Evolutionary conservation across 805 yeast species (phyloP), one percentile per base, ranked within the genome.

Genomic region (Debaryomyces prosopidis): DNA sequence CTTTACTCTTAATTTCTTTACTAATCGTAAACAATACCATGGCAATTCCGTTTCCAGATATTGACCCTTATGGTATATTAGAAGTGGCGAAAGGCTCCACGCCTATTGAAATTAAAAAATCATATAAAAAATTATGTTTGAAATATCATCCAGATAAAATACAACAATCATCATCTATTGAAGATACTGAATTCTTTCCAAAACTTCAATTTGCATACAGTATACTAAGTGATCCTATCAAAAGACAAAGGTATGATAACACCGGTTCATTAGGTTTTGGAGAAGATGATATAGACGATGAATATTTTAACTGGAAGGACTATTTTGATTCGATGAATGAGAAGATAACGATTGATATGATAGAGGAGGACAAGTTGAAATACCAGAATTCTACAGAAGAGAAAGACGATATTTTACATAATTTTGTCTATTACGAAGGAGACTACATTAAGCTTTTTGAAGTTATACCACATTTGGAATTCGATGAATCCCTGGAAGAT

Each of bases 201-300:
- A 67, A 79, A 52, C 75, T 89, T 15, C 91, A 88, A 59, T 83
- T 87, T 55, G 84, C 96, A 16, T 88, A 87, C 60, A 71, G 84
- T 36, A 74, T 89, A 0, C 67, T 89, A 19, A 71, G 80, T 20
- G 94, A 89, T 57, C 68, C 75, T 0, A 60, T 63, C 31, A 76
- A 79, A 50, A 70, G 89, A 23, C 69, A 69, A 36, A 62, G 77
- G 16, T 89, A 80, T 58, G 96, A 89, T 55, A 58, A 63, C n/a
- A 85, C 92, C 0, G 96, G 96, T 0, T 73, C 81, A 2, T 58
- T 83, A 26, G 41, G 28, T 14, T 2, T 34, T 4, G 77, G 72
- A 6, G 82, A 76, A 1, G 59, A 57, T 34, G 62, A 41, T 34
- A 53, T 37, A 26, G 68, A 59, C 28, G 76, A 70, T 11, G 73